Evolutionary conservation across 495 filamentous ascomycete genomes (phyloP).

Genomic region (Aspergillus diversus): DNA sequence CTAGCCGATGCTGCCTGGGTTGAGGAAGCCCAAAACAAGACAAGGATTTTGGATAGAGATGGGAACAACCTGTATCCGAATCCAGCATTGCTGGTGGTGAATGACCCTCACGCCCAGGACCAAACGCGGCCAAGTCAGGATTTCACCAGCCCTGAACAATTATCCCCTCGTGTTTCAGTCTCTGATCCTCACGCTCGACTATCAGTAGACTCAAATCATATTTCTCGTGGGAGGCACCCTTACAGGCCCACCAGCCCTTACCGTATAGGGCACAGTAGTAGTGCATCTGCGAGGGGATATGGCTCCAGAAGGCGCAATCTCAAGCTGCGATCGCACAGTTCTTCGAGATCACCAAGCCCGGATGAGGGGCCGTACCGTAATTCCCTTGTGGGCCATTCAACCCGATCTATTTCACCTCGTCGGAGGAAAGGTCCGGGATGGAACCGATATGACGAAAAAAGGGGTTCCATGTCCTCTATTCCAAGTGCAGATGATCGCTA

Average conservation of each 20-base stretch:
- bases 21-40: constrained; percentile 75
- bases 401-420: constrained; percentile 14
- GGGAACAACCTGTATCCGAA: constrained; percentile 70
- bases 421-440: constrained; percentile 12
- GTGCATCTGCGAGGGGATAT: constrained; percentile 30
- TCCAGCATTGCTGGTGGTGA: constrained; percentile 27
- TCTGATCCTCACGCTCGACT: constrained; percentile 35
- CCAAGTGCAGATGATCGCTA: constrained; percentile 42
- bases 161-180: constrained; percentile 35
- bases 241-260: constrained; percentile 35
- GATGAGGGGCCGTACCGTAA: constrained; percentile 23
- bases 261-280: constrained; percentile 32
- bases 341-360: constrained; percentile 36
- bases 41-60: constrained; percentile 71
- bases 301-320: constrained; percentile 31
- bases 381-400: constrained; percentile 6
- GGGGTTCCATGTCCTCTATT: constrained; percentile 39
- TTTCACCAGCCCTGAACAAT: constrained; percentile 23
- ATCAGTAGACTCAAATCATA: constrained; percentile 34
- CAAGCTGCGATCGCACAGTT: constrained; percentile 34
- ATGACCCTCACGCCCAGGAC: constrained; percentile 24
- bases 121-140: constrained; percentile 20
- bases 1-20: constrained; percentile 86
- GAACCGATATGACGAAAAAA: constrained; percentile 22
- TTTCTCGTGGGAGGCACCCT: constrained; percentile 39